Conservation (phyloP, 176 grass and related monocot genomes). For the Cocos nucifera region DNA sequence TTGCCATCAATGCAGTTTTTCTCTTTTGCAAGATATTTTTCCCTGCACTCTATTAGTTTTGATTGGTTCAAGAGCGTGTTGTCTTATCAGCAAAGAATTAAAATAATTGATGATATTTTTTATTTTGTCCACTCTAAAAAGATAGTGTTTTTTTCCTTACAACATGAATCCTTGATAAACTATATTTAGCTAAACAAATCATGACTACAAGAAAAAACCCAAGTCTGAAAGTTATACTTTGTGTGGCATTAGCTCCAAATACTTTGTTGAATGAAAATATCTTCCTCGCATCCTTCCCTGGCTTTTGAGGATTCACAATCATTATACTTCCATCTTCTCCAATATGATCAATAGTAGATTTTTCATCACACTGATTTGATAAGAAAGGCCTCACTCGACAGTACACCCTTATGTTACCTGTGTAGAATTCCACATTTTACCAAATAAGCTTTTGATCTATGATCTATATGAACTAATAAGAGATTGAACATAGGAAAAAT, state of each 20-base stretch:
- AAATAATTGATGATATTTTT: too few relatives aligned
- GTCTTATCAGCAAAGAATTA: too few relatives aligned
- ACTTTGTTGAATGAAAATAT: constrained; percentile 76
- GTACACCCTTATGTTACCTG: constrained; percentile 78
- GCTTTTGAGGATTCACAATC: constrained; percentile 58
- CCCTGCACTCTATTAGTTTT: too few relatives aligned
- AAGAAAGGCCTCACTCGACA: constrained; percentile 75
- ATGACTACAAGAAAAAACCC: not conserved
- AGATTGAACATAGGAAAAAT: not conserved
- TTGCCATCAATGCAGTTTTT: too few relatives aligned
- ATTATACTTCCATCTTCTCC: constrained; percentile 65
- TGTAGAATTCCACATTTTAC: not conserved
- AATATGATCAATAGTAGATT: constrained; percentile 58
- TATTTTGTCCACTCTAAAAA: too few relatives aligned
- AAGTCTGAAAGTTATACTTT: constrained; percentile 41
- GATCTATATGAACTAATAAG: too few relatives aligned
- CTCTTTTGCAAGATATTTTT: too few relatives aligned
- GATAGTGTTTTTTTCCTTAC: too few relatives aligned
- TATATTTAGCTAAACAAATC: too few relatives aligned
- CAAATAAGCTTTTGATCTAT: constrained; percentile 2
- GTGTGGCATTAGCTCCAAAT: constrained; percentile 47
- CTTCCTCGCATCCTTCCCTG: constrained; percentile 61
- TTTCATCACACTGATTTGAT: constrained; percentile 34
- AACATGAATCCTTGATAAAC: too few relatives aligned
- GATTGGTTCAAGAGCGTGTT: too few relatives aligned